These are phyloP conservation scores for Catenaria anguillulae DNA, from an alignment of 371 early-diverging fungal species.

Conservation along the genomic window DNA sequence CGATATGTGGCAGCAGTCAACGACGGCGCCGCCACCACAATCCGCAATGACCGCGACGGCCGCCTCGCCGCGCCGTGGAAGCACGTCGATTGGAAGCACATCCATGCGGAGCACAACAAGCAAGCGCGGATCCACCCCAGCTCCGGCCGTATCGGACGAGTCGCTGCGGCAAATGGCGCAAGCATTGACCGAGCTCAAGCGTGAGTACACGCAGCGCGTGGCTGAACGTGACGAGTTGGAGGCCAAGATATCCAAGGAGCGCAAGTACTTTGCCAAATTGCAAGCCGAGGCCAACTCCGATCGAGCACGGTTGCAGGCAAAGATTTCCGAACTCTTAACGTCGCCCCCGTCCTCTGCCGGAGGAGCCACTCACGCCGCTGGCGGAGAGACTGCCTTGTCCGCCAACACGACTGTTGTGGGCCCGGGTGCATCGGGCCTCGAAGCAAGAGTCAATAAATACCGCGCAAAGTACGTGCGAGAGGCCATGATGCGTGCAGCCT, in stretches of 20 bases:
- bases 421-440: background rate
- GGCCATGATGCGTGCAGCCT: background rate
- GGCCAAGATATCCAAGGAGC: background rate
- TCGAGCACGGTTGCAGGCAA: background rate
- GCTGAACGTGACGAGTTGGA: background rate
- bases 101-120: background rate
- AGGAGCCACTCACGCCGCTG: no score
- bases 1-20: background rate
- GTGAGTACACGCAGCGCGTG: background rate
- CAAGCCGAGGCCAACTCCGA: background rate
- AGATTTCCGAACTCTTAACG: background rate
- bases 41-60: background rate
- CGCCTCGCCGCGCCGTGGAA: no score
- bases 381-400: no score
- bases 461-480: background rate
- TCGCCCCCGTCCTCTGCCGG: background rate
- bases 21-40: no score
- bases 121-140: background rate
- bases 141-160: background rate
- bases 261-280: background rate
- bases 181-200: background rate
- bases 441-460: background rate
- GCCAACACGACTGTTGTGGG: background rate
- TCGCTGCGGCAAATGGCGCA: background rate
- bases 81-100: no score